phyloP scores from a whole-genome alignment of 2,329 filamentous ascomycete genomes.

The Triangularia verruculosa region DNA sequence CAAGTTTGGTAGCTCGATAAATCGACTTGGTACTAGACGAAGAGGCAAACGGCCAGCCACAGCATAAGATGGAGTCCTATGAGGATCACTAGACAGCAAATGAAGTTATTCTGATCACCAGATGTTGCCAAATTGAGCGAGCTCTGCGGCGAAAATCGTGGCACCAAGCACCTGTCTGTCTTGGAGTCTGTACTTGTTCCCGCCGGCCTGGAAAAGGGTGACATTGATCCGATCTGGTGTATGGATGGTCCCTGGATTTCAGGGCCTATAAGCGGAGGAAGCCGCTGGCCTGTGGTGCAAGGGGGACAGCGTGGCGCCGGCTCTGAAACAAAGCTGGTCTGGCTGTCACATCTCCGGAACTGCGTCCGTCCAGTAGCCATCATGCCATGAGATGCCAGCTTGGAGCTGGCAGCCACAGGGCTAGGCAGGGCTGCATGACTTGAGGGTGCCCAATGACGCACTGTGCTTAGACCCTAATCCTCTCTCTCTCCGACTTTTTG shows the following conservation, averaged over 20 bases:
- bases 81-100: neutral
- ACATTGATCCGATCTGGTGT: neutral
- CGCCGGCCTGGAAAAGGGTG: neutral
- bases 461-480: neutral
- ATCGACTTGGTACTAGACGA: neutral
- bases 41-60: neutral
- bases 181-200: neutral
- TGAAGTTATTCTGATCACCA: neutral
- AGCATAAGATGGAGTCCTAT: neutral
- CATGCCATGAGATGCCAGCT: neutral
- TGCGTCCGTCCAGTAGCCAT: constrained; percentile 1
- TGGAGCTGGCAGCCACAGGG: neutral
- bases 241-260: neutral
- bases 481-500: neutral
- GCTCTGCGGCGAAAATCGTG: constrained; percentile 11
- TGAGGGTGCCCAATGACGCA: neutral
- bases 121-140: constrained; percentile 12
- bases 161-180: neutral
- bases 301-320: constrained; percentile 2
- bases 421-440: constrained; percentile 5
- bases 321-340: constrained; percentile 6
- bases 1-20: neutral
- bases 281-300: neutral
- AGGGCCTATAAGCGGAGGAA: neutral
- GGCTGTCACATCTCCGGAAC: constrained; percentile 5